A percentile compares a stretch with the other conserved stretches of the same genome.
Evolutionary conservation across 495 filamentous ascomycete genomes (phyloP).

Genomic region (Penicillium canariense): DNA sequence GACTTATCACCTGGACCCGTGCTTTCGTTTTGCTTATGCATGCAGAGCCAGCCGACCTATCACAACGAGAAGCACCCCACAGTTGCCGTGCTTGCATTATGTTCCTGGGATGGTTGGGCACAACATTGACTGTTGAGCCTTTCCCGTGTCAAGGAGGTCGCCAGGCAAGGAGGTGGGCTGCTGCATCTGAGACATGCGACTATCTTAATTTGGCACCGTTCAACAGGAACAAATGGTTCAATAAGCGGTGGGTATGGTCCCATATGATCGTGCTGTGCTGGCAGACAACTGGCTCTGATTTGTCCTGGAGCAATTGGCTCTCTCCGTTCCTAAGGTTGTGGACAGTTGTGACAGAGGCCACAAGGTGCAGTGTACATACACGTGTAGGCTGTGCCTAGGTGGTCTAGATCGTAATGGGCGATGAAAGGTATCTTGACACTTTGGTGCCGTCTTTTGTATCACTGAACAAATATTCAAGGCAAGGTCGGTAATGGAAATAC

Average conservation of each 20-base stretch:
- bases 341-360: not conserved
- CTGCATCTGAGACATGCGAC: slow-evolving; percentile 7
- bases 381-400: not conserved
- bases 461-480: not conserved
- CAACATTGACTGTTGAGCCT: slow-evolving; percentile 11
- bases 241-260: not conserved
- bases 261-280: not conserved
- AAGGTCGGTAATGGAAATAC: too few species aligned
- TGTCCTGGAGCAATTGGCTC: not conserved
- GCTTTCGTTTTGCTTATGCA: not conserved
- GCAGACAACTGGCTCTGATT: not conserved
- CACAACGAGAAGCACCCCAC: slow-evolving; percentile 9
- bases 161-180: slow-evolving; percentile 6
- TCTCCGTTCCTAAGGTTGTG: not conserved
- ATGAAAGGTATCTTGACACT: not conserved
- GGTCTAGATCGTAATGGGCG: not conserved
- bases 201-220: not conserved
- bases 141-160: not conserved
- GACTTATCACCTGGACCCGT: slow-evolving; percentile 2
- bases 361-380: not conserved
- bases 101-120: slow-evolving; percentile 16
- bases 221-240: not conserved
- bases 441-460: not conserved
- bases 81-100: slow-evolving; percentile 11
- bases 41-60: slow-evolving; percentile 13